Conservation (phyloP, 2,329 filamentous ascomycete species). For the Cladorrhinum sp. region DNA sequence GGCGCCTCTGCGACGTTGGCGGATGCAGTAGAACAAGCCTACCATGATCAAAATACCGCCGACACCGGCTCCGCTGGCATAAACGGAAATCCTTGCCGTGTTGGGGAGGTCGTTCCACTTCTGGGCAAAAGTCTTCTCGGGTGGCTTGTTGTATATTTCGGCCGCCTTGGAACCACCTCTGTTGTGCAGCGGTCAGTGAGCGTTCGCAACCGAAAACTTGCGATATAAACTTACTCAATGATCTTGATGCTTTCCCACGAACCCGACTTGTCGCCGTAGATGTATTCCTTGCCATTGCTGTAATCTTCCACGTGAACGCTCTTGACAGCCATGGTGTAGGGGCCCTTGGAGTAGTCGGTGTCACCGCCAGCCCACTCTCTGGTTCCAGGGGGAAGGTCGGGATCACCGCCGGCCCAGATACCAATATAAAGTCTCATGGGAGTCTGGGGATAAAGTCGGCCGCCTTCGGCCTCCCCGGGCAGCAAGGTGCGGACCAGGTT, state of each 20-base stretch:
- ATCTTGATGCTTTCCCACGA: slow-evolving; percentile 62
- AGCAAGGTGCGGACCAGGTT: slow-evolving; percentile 61
- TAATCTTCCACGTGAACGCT: slow-evolving; percentile 54
- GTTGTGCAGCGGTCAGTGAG: background rate
- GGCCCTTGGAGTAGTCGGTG: slow-evolving; percentile 63
- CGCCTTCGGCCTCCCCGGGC: slow-evolving; percentile 59
- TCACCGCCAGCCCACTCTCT: slow-evolving; percentile 68
- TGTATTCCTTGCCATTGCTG: slow-evolving; percentile 62
- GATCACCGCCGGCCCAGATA: slow-evolving; percentile 63
- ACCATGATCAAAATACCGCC: slow-evolving; percentile 42
- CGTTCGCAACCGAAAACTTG: background rate
- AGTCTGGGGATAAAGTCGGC: slow-evolving; percentile 69
- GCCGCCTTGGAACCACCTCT: slow-evolving; percentile 58
- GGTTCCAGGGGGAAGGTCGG: slow-evolving; percentile 52
- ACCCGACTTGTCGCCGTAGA: slow-evolving; percentile 60
- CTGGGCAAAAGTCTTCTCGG: slow-evolving; percentile 43
- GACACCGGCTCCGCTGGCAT: slow-evolving; percentile 45
- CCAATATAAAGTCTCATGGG: slow-evolving; percentile 69
- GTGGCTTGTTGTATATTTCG: slow-evolving; percentile 41
- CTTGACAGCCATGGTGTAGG: slow-evolving; percentile 74
- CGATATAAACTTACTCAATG: slow-evolving; percentile 42
- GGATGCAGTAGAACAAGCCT: slow-evolving; percentile 52
- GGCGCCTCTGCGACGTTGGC: slow-evolving; percentile 52
- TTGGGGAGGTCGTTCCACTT: slow-evolving; percentile 54
- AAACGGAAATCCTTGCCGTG: slow-evolving; percentile 52